These are phyloP conservation scores for Edaphochlamys debaryana DNA, from an alignment of 139 green algal genomes.

Conservation along the genomic window DNA sequence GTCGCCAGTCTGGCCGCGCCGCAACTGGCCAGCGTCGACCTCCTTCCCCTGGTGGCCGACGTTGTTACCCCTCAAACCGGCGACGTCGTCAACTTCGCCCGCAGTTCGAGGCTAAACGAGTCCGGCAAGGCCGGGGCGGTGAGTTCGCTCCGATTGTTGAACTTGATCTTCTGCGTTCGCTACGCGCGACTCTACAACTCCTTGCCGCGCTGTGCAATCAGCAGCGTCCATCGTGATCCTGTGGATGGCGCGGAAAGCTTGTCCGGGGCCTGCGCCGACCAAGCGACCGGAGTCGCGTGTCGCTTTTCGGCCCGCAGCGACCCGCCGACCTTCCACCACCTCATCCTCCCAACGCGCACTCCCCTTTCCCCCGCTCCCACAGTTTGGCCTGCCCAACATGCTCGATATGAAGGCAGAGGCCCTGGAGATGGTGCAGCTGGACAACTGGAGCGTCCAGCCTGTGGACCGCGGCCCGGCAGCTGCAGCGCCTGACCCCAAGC, in stretches of 20 bases:
- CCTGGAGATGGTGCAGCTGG: conserved; percentile 43
- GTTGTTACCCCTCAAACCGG: conserved; percentile 15
- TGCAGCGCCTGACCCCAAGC: conserved; percentile 10
- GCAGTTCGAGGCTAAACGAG: conserved; percentile 3
- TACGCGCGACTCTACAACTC: too few species aligned
- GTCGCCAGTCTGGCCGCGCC: conserved; percentile 24
- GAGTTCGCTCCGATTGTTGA: too few species aligned
- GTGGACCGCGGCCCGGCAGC: conserved; percentile 48
- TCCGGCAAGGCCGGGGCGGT: conserved; percentile 11
- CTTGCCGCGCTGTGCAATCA: too few species aligned
- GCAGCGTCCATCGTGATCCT: too few species aligned
- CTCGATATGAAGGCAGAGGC: conserved; percentile 49
- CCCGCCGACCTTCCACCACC: too few species aligned
- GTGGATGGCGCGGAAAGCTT: too few species aligned
- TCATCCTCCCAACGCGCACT: too few species aligned
- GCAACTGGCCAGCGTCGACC: conserved; percentile 24
- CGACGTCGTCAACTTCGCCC: conserved; percentile 5
- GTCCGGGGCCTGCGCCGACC: too few species aligned
- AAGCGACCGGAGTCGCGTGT: too few species aligned
- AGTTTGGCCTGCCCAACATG: conserved; percentile 8
- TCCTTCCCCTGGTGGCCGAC: conserved; percentile 19
- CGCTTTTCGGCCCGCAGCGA: too few species aligned
- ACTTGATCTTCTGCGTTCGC: too few species aligned
- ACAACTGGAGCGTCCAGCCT: conserved; percentile 52
- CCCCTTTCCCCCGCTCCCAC: too few species aligned